Conservation (phyloP, 257 asterid genomes). For the Vinca minor region DNA sequence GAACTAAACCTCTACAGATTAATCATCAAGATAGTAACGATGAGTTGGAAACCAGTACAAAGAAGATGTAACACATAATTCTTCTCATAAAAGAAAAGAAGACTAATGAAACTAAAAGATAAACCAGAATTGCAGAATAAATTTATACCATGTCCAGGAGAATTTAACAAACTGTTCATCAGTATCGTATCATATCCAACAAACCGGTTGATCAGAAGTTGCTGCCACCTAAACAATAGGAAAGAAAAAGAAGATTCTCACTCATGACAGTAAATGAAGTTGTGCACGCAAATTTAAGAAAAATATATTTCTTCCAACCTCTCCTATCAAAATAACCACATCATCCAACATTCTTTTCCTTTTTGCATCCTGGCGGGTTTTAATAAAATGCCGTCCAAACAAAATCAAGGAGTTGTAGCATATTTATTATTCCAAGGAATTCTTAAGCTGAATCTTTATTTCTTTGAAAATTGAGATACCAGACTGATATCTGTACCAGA, state of each 20-base stretch:
- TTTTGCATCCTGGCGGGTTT: neutral
- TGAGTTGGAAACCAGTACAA: neutral
- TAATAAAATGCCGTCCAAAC: neutral
- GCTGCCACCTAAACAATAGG: conserved; percentile 79
- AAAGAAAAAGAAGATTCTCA: conserved; percentile 11
- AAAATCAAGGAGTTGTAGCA: neutral
- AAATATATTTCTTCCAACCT: neutral
- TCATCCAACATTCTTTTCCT: neutral
- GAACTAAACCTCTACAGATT: neutral
- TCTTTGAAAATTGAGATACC: neutral
- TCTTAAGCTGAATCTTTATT: neutral
- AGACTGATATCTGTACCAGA: neutral
- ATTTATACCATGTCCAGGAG: conserved; percentile 77
- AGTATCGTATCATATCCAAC: conserved; percentile 96
- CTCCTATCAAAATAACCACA: neutral
- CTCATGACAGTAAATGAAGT: neutral
- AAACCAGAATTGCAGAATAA: neutral
- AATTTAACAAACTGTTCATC: conserved; percentile 88
- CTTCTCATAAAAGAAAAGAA: neutral
- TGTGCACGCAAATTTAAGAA: neutral
- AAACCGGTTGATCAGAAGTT: conserved; percentile 87
- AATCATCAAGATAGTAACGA: neutral
- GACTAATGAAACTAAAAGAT: neutral
- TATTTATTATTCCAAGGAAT: neutral
- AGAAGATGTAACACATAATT: neutral